Evolutionary conservation across 2,329 filamentous ascomycete genomes (phyloP).

Genomic region (Stenocarpella maydis): DNA sequence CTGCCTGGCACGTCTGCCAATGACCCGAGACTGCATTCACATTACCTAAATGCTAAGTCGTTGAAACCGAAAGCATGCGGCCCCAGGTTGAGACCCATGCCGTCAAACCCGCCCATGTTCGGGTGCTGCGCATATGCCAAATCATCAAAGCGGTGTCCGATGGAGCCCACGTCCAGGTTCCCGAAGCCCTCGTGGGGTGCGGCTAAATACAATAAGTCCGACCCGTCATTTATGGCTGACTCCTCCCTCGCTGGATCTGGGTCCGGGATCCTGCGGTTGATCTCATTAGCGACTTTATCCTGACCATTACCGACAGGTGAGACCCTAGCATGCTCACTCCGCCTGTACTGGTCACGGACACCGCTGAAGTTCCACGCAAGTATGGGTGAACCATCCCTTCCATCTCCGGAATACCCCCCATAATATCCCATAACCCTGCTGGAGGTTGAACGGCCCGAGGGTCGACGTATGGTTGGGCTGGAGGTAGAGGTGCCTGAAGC

Average conservation of each 20-base stretch:
- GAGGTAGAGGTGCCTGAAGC: not conserved
- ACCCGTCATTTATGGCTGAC: not conserved
- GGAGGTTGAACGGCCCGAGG: not conserved
- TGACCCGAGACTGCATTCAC: not conserved
- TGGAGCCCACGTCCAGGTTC: not conserved
- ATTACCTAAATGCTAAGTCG: not conserved
- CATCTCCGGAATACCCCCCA: not conserved
- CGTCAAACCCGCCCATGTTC: not conserved
- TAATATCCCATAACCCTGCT: not conserved
- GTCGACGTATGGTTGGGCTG: not conserved
- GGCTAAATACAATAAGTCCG: not conserved
- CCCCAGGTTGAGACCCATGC: not conserved
- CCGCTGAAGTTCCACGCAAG: not conserved
- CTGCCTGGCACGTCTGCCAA: not conserved
- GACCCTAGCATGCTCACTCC: conserved; percentile 25
- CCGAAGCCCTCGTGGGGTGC: not conserved
- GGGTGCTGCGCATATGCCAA: not conserved
- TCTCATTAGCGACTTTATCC: conserved; percentile 25
- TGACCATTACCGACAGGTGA: conserved; percentile 21
- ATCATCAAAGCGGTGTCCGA: not conserved
- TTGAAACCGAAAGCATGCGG: not conserved
- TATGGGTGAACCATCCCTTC: not conserved
- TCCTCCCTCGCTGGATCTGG: not conserved
- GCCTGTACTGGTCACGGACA: conserved; percentile 14
- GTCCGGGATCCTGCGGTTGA: conserved; percentile 1